A percentile compares a stretch with the other conserved stretches of the same genome.
phyloP scores from a whole-genome alignment of 73 alveolate genomes.

The Tetrahymena borealis region DNA sequence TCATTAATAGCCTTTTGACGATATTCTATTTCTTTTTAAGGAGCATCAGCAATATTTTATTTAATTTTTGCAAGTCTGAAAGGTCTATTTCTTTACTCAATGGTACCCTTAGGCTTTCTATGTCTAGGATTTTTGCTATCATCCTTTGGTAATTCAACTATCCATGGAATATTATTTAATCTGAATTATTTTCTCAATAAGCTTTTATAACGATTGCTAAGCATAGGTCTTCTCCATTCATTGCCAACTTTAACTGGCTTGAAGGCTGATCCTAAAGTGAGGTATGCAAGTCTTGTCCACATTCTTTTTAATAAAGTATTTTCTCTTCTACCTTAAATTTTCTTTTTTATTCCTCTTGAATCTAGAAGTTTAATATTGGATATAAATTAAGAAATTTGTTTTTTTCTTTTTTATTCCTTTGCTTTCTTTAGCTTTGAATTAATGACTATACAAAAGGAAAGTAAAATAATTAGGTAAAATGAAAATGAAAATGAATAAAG shows the following conservation, averaged over 20 bases:
- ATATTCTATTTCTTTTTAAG: background rate
- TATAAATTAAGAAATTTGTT: background rate
- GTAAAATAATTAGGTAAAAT: too few relatives aligned
- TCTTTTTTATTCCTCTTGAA: background rate
- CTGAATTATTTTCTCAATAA: constrained; percentile 34
- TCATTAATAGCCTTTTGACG: background rate
- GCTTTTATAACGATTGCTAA: constrained; percentile 31
- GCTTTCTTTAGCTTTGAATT: background rate
- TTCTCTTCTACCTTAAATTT: background rate
- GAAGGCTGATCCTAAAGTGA: constrained; percentile 15
- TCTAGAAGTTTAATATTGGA: background rate
- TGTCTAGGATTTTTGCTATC: constrained; percentile 22
- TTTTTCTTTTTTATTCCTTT: background rate
- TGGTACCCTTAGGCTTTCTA: constrained; percentile 28
- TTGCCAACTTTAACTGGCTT: constrained; percentile 15
- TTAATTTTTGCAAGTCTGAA: background rate
- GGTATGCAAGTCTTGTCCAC: constrained; percentile 42
- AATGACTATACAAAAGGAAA: too few relatives aligned
- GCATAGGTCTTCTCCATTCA: constrained; percentile 8
- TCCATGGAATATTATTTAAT: constrained; percentile 40
- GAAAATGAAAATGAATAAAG: too few relatives aligned
- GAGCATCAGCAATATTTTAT: background rate
- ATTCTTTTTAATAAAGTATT: background rate
- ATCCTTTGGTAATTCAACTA: constrained; percentile 19
- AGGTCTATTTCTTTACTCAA: background rate